Evolutionary conservation across 2,329 filamentous ascomycete genomes (phyloP), one percentile per base, ranked within the genome.

Genomic region (Metarhizium anisopliae): DNA sequence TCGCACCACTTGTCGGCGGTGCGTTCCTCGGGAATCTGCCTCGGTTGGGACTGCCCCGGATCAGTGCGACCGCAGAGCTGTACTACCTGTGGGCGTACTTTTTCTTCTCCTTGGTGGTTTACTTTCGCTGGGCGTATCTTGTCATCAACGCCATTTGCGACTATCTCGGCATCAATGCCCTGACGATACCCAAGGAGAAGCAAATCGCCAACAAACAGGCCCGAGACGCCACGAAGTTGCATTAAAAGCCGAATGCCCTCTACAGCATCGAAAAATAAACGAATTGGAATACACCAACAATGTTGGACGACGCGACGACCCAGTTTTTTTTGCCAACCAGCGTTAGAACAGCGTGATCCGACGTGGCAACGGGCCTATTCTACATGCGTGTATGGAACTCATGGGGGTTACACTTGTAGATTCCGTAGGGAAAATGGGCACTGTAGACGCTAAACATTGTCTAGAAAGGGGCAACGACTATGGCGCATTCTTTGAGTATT

Each of bases 101-200:
- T 59, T 65, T 89, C 51, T 94, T 96, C 68, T 85, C 92, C 1
- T 74, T 85, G 50, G 74, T 92, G n/a, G 88, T 90, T 3, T 99
- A 99, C 72, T 92, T 89, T 70, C 84, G 88, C 62, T 99, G 94
- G 94, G 94, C 94, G 0, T 87, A 88, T 64, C 77, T 96, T 47
- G 92, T 97, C 51, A 90, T 96, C 65, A 88, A 85, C 59, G 89
- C 87, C 68, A 97, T 99, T 64, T 97, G 94, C 74, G 80, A 86
- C 55, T 97, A 89, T 72, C 76, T 99, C 29, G 91, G 90, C 59
- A 99, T 99, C 77, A 94, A 93, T 67, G 96, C 93, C 66, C 75
- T 99, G 61, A 97, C 92, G 1, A 96, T 99, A 58, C 83, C 83
- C 11, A 69, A 72, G 60, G 77, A 81, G 61, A 85, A 85, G 74